Conservation (phyloP, 2,329 filamentous ascomycete species). For the Drechslerella stenobrocha region DNA sequence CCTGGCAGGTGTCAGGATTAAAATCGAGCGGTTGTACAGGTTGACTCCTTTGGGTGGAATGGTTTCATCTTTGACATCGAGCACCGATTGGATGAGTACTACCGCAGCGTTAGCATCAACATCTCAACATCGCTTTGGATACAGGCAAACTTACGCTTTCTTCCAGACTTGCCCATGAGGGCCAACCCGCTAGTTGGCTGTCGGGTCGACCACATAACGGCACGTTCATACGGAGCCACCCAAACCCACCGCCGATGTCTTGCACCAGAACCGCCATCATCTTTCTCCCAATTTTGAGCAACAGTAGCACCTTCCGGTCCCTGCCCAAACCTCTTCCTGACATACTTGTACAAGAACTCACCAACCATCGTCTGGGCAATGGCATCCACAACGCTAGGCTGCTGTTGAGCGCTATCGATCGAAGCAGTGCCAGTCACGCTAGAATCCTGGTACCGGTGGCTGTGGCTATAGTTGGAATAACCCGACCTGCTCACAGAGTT, state of each 20-base stretch:
- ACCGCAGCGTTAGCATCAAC: conserved; percentile 23
- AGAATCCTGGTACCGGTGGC: conserved; percentile 45
- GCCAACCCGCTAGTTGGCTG: conserved; percentile 86
- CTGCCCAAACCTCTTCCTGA: conserved; percentile 76
- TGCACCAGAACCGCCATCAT: conserved; percentile 70
- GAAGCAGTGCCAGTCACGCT: conserved; percentile 58
- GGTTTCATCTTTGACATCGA: conserved; percentile 95
- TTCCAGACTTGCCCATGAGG: conserved; percentile 87
- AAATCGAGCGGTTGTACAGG: conserved; percentile 87
- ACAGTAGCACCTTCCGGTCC: conserved; percentile 57
- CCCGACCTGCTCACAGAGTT: conserved; percentile 57
- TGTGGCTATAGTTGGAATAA: conserved; percentile 30
- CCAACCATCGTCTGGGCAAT: conserved; percentile 99
- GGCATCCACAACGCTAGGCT: conserved; percentile 84
- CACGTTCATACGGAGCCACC: conserved; percentile 93
- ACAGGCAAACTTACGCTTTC: conserved; percentile 73
- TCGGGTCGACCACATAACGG: conserved; percentile 98
- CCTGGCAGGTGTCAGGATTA: conserved; percentile 89
- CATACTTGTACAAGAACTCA: conserved; percentile 95
- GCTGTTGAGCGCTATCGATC: conserved; percentile 65
- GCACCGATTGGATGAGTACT: conserved; percentile 94
- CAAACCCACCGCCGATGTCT: conserved; percentile 97
- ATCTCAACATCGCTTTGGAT: not conserved
- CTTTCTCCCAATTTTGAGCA: conserved; percentile 67
- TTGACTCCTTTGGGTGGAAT: conserved; percentile 68